Base-by-base conservation (phyloP, 1,284 basidiomycete species). In the Sutorius eximius region DNA sequence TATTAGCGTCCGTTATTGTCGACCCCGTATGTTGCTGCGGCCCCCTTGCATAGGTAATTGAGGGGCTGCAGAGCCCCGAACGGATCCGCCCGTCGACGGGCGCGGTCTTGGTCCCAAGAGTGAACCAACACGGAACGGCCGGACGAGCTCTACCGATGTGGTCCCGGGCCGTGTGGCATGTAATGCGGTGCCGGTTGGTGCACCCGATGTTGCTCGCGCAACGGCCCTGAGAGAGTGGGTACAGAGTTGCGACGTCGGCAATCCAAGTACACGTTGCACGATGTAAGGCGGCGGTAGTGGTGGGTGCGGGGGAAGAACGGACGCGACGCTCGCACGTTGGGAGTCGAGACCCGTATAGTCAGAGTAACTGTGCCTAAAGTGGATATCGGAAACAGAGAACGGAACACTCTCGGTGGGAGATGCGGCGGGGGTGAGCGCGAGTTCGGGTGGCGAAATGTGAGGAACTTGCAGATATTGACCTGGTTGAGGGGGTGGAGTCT, bases 361-460 rank as follows among this genome's bases (percentile, higher is more conserved):
- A 2, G 79, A 77, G 49, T 70, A 71, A 55, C 75, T 78, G 56
- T 82, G 77, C 46, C 82, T 75, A 72, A 86, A 86, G 59, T 83
- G 76, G 49, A 86, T 77, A 40, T 87, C 86, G 2, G 84, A 85
- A 37, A 86, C 78, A n/a, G 86, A 83, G 61, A 83, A 74, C 1
- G 86, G 85, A 50, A 87, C 73, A 50, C 85, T 87, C 47, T 87
- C 84, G 0, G 84, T 83, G 20, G 85, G 86, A 11, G 86, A 86
- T 34, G 42, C 58, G 49, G 64, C 48, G n/a, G 57, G 32, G 69
- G 71, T 18, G 59, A 60, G 42, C 65, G 62, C 56, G 55, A 59
- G 42, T 49, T 60, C 65, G 3, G 55, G 59, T 33, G 59, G 56
- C 10, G 53, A 36, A 11, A 50, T 49, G 9, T 51, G 55, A 24